Evolutionary conservation across 306 rosid genomes (phyloP).

Genomic region (Mucuna pruriens): DNA sequence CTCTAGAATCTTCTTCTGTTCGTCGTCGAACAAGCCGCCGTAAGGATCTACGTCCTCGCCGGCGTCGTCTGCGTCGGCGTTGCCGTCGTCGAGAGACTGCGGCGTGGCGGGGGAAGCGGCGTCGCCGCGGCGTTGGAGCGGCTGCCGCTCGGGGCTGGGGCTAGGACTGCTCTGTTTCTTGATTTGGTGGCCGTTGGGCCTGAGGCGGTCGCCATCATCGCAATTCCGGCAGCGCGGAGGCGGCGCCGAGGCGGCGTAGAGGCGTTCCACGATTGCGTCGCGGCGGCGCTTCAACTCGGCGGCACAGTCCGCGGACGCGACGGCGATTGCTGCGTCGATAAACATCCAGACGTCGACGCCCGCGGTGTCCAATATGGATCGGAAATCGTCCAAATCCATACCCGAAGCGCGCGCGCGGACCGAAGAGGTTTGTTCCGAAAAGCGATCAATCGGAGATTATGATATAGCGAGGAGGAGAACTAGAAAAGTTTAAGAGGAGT

Average conservation of each 20-base stretch:
- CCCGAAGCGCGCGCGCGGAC: neutral
- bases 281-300: conserved; percentile 71
- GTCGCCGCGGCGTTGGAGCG: neutral
- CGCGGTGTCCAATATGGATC: conserved; percentile 68
- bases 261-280: conserved; percentile 79
- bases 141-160: conserved; percentile 37
- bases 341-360: conserved; percentile 90
- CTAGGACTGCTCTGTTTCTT: conserved; percentile 40
- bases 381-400: conserved; percentile 92
- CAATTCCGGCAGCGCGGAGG: conserved; percentile 56
- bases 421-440: neutral
- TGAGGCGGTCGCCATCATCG: conserved; percentile 28
- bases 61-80: conserved; percentile 27
- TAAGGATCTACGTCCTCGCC: conserved; percentile 61
- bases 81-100: conserved; percentile 51
- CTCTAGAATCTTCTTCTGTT: conserved; percentile 82
- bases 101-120: conserved; percentile 73
- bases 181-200: conserved; percentile 35
- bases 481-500: no score
- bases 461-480: no score
- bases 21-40: conserved; percentile 80
- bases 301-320: conserved; percentile 71
- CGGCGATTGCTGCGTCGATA: conserved; percentile 83
- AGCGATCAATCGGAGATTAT: conserved; percentile 29
- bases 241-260: conserved; percentile 54